phyloP scores from a whole-genome alignment of 2,329 filamentous ascomycete genomes.

The Ceratocystis huliohia region DNA sequence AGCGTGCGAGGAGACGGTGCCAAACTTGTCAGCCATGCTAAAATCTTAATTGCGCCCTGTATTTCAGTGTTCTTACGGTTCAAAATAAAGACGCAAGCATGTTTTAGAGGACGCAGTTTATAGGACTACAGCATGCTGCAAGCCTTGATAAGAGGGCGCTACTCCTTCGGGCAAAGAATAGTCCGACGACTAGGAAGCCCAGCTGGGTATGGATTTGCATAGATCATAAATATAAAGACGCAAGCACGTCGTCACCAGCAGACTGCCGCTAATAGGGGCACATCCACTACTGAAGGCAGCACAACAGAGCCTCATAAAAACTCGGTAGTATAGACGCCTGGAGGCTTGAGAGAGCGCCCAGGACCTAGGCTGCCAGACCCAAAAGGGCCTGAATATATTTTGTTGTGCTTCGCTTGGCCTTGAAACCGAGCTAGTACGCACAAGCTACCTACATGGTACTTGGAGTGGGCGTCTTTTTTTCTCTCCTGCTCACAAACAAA shows the following conservation, averaged over 20 bases:
- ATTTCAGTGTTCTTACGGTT: too few relatives aligned
- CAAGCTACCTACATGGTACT: too few relatives aligned
- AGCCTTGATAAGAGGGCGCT: background rate
- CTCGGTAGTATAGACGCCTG: background rate
- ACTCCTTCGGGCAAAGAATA: background rate
- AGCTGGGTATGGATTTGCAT: background rate
- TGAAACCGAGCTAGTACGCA: too few relatives aligned
- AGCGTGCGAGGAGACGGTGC: too few relatives aligned
- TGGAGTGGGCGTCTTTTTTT: background rate
- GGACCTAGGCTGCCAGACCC: too few relatives aligned
- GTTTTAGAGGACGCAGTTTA: too few relatives aligned
- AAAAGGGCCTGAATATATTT: too few relatives aligned
- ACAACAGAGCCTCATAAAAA: background rate
- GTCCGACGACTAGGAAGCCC: background rate
- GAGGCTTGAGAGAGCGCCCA: background rate
- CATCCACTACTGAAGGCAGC: too few relatives aligned
- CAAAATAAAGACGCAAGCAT: too few relatives aligned
- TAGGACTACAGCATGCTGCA: background rate
- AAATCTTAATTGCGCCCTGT: too few relatives aligned
- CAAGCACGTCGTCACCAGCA: background rate
- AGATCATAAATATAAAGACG: background rate
- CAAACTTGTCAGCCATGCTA: too few relatives aligned
- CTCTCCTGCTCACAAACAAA: background rate
- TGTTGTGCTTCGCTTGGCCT: too few relatives aligned
- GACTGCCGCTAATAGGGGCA: background rate